Evolutionary conservation across 2,329 filamentous ascomycete species (phyloP).

Genomic region (Fusarium sp.): DNA sequence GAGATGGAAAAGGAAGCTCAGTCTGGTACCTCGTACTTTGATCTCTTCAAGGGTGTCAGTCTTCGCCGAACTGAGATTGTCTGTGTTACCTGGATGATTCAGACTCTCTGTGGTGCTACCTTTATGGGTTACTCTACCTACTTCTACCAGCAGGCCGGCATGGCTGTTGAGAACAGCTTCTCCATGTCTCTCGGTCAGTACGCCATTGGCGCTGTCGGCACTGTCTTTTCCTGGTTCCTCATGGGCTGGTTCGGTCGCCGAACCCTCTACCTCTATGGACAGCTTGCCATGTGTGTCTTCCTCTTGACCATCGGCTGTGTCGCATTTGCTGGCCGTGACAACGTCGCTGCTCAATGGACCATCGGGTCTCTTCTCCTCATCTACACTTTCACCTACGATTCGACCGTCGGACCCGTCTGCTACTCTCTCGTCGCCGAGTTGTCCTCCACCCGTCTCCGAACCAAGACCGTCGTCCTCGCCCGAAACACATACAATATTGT

Average conservation of each 20-base stretch:
- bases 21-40: slow-evolving; percentile 53
- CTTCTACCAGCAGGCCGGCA: slow-evolving; percentile 56
- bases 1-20: slow-evolving; percentile 55
- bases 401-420: slow-evolving; percentile 66
- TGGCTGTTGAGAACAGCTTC: slow-evolving; percentile 50
- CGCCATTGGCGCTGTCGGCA: slow-evolving; percentile 56
- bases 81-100: slow-evolving; percentile 54
- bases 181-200: slow-evolving; percentile 54
- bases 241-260: slow-evolving; percentile 56
- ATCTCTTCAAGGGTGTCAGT: slow-evolving; percentile 59
- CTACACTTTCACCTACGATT: slow-evolving; percentile 55
- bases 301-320: slow-evolving; percentile 61
- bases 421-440: slow-evolving; percentile 79
- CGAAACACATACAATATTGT: slow-evolving; percentile 59
- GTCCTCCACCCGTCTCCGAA: slow-evolving; percentile 56
- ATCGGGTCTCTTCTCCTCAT: slow-evolving; percentile 57
- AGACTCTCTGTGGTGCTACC: slow-evolving; percentile 51
- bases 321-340: slow-evolving; percentile 59
- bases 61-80: slow-evolving; percentile 57
- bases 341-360: slow-evolving; percentile 57
- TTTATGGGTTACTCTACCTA: slow-evolving; percentile 69
- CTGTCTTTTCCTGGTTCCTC: slow-evolving; percentile 56
- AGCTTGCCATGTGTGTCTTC: slow-evolving; percentile 57
- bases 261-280: slow-evolving; percentile 55
- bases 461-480: slow-evolving; percentile 57